Base-by-base conservation (phyloP, 768 basidiomycete species). In the Erythrobasidium yunnanense region DNA sequence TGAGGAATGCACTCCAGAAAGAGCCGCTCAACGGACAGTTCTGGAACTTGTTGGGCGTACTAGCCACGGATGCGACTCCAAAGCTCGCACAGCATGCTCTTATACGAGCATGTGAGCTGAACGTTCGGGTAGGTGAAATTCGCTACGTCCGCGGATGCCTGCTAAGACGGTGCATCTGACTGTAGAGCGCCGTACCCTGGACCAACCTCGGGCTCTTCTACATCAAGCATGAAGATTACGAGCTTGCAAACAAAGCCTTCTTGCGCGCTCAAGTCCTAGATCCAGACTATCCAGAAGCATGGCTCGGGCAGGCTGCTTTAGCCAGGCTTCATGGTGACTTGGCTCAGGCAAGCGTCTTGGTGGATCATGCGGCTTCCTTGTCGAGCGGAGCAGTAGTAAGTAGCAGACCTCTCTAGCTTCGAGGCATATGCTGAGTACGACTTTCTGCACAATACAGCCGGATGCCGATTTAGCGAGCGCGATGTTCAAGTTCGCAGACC, bases 81-180 rank as follows among this genome's bases (percentile, higher is more conserved):
- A 86, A 84, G 70, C 79, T 83, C 0, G 85, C 89, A 1, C 93
- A 99, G 75, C 90, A 97, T 77, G 87, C 89, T 2, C 95, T 89
- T 71, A 84, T 96, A 73, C 86, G 83, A 66, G 86, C 91, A 3
- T 76, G 97, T 50, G 92, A 96, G 71, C 78, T 88, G 38, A 85
- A 96, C 73, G 76, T 82, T 0, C 93, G 93, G 80, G 89, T 87
- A 68, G 51, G 78, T 75, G 35, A 29, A n/a, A n/a, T n/a, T n/a
- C n/a, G n/a, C n/a, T n/a, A n/a, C n/a, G n/a, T n/a, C n/a, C n/a
- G n/a, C n/a, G n/a, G n/a, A n/a, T n/a, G n/a, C n/a, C n/a, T n/a
- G n/a, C n/a, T n/a, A n/a, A n/a, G n/a, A n/a, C n/a, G 38, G 67
- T n/a, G 58, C 22, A 15, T 22, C 30, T 23, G 23, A 32, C 70